Percentiles rank a stretch among this genome's conserved stretches.
phyloP scores from a whole-genome alignment of 2,329 filamentous ascomycete species.

The Xylaria sp. region DNA sequence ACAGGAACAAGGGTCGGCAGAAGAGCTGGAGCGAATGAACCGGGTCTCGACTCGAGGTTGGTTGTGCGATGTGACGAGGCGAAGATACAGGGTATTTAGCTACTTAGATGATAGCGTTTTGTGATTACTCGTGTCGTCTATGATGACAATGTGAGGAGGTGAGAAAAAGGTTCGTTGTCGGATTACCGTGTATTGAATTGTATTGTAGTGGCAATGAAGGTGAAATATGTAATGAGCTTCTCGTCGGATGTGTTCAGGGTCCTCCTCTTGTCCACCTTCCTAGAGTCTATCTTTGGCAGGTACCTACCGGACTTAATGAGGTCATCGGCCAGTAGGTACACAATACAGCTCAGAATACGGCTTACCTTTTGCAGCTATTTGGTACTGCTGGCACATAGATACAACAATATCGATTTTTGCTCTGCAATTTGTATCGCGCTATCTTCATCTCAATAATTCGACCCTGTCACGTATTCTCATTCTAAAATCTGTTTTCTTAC shows the following conservation, averaged over 20 bases:
- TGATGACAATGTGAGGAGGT: conserved; percentile 1
- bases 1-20: conserved; percentile 22
- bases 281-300: conserved; percentile 5
- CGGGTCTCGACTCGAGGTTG: background rate
- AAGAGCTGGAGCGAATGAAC: background rate
- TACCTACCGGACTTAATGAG: background rate
- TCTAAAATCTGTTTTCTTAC: too few species aligned
- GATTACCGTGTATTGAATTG: background rate
- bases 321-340: conserved; percentile 20
- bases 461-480: too few species aligned
- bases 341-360: background rate
- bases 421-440: too few species aligned
- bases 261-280: conserved; percentile 16
- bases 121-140: conserved; percentile 10
- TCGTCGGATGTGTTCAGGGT: conserved; percentile 16
- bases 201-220: background rate
- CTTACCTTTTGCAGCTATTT: too few species aligned
- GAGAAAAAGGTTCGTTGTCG: conserved; percentile 8
- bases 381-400: too few species aligned
- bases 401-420: too few species aligned
- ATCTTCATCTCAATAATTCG: too few species aligned
- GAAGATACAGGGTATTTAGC: conserved; percentile 2
- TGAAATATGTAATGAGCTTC: conserved; percentile 10
- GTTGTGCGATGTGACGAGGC: conserved; percentile 10
- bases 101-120: background rate